Percentiles rank a stretch among this genome's conserved stretches.
Conservation (phyloP, 2,329 filamentous ascomycete genomes). For the Seiridium cupressi region DNA sequence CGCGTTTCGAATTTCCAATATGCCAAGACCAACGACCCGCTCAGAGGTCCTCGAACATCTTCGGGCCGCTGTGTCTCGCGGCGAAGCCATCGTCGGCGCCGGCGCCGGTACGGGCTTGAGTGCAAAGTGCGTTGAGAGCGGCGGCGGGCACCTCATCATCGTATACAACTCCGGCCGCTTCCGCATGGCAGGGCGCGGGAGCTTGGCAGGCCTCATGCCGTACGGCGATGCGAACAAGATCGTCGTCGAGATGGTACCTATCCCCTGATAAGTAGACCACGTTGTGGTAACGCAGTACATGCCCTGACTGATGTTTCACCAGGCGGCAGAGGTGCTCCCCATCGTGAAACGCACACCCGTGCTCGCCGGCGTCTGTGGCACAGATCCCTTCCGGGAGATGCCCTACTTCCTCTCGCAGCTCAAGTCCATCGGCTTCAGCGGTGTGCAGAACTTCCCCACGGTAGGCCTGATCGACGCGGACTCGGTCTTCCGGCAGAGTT, state of each 20-base stretch:
- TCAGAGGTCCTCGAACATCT: constrained; percentile 55
- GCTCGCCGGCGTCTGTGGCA: constrained; percentile 68
- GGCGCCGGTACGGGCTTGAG: constrained; percentile 69
- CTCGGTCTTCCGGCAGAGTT: constrained; percentile 57
- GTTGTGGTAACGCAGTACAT: no score
- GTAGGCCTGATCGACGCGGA: constrained; percentile 67
- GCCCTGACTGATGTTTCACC: background rate
- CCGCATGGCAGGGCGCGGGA: constrained; percentile 70
- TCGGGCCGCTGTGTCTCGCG: constrained; percentile 49
- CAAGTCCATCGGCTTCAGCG: constrained; percentile 62
- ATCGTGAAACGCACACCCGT: constrained; percentile 64
- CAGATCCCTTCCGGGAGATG: constrained; percentile 67
- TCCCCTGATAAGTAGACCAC: background rate
- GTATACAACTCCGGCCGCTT: constrained; percentile 73
- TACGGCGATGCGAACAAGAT: constrained; percentile 71
- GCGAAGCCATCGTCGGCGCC: constrained; percentile 63
- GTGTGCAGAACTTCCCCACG: constrained; percentile 73
- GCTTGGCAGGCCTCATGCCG: constrained; percentile 67
- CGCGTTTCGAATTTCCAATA: background rate
- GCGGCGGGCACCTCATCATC: constrained; percentile 68
- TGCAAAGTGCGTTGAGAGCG: constrained; percentile 68
- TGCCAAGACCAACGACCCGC: constrained; percentile 58
- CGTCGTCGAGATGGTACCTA: constrained; percentile 62
- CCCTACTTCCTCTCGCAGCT: constrained; percentile 58
- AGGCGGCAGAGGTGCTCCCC: constrained; percentile 65